Conservation (phyloP, 208 protist species). For the Trypanosoma rangeli region DNA sequence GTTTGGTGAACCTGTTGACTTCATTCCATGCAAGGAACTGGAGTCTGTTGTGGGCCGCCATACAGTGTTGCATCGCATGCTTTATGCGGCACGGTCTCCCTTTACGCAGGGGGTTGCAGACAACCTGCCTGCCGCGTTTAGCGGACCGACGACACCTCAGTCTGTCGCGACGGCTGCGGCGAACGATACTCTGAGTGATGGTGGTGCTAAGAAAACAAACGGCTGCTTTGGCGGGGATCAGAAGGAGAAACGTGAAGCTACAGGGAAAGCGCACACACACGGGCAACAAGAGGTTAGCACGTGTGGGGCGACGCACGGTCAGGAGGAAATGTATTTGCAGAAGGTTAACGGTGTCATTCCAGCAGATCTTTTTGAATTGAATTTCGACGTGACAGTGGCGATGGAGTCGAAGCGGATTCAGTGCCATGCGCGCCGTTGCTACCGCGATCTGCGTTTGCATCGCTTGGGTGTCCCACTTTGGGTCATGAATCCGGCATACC, state of each 20-base stretch:
- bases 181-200: not conserved
- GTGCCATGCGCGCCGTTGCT: constrained; percentile 12
- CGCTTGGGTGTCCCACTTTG: constrained; percentile 28
- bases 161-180: not conserved
- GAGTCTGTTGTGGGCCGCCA: constrained; percentile 12
- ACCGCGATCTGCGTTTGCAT: constrained; percentile 26
- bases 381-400: constrained; percentile 11
- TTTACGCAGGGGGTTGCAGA: not conserved
- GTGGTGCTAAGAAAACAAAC: not conserved
- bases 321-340: constrained; percentile 24
- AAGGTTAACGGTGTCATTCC: constrained; percentile 15
- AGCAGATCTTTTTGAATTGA: constrained; percentile 12
- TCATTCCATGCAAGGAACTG: constrained; percentile 19
- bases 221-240: not conserved
- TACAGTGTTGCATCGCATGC: constrained; percentile 4
- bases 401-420: constrained; percentile 32
- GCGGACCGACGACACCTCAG: not conserved
- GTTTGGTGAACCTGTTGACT: constrained; percentile 23
- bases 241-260: not conserved
- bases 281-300: not conserved
- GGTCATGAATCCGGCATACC: constrained; percentile 22
- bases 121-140: not conserved
- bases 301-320: not conserved
- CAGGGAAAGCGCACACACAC: not conserved
- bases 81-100: not conserved